A percentile compares a stretch with the other conserved stretches of the same genome.
Conservation (phyloP, 208 protist species). For the Trypanosoma brucei region DNA sequence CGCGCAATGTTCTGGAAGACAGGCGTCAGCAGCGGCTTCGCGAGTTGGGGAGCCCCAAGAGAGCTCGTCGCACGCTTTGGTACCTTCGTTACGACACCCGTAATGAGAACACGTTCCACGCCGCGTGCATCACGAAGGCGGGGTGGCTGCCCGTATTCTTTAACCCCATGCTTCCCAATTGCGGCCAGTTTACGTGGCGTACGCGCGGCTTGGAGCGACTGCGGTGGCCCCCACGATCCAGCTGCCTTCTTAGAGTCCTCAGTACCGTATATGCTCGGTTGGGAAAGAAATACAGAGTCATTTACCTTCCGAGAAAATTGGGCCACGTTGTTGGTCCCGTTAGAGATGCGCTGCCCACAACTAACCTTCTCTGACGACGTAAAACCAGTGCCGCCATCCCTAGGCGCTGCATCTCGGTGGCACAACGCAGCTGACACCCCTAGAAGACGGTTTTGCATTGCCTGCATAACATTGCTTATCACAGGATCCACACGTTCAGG, state of each 20-base stretch:
- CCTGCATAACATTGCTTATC: neutral
- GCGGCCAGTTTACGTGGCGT: too few relatives aligned
- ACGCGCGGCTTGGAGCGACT: too few relatives aligned
- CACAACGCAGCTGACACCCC: neutral
- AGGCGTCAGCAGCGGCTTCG: neutral
- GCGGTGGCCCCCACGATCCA: too few relatives aligned
- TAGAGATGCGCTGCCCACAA: neutral
- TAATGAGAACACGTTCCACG: constrained; percentile 9
- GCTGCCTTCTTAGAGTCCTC: too few relatives aligned
- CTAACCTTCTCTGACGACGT: neutral
- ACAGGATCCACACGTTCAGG: neutral
- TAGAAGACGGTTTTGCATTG: neutral
- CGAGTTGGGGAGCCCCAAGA: neutral
- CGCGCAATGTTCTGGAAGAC: neutral
- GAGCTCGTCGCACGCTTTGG: constrained; percentile 1
- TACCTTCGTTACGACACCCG: constrained; percentile 9
- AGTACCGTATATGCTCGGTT: too few relatives aligned
- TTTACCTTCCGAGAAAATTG: neutral
- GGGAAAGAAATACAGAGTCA: too few relatives aligned
- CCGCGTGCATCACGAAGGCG: constrained; percentile 6
- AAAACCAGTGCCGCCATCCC: neutral
- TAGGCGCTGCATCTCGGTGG: neutral
- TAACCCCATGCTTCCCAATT: neutral
- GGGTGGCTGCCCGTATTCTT: neutral
- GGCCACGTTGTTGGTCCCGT: neutral